Base-by-base conservation (phyloP, 2,329 filamentous ascomycete species). In the Setomelanomma holmii region DNA sequence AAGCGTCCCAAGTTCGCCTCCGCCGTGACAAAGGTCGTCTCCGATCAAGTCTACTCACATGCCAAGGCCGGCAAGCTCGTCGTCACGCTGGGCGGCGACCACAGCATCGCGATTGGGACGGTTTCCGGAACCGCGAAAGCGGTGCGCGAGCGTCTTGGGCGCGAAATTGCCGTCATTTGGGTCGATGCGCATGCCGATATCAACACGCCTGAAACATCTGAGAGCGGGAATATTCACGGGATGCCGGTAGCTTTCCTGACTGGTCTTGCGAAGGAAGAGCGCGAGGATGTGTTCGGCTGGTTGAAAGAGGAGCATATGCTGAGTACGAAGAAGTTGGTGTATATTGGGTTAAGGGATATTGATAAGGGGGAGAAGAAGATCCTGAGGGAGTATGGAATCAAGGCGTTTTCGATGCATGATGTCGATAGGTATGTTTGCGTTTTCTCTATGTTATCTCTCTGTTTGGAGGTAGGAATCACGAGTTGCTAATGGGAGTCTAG, bases 151-250 rank as follows among this genome's bases (percentile, higher is more conserved):
- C 81, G 93, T 16, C 79, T 96, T 53, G 86, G 82, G 39, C 84
- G 89, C 49, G 93, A 98, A 67, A 87, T 97, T 58, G 95, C 92
- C 11, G 91, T 99, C 51, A 96, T 99, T 75, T 99, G 95, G 95
- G 95, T 99, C 24, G 95, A 99, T 76, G 95, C 95, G 21, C 95
- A 99, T 76, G 89, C 93, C 48, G 95, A 99, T 76, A 97, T 99
- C 81, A 99, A 99, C 80, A 92, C 90, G 1, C 95, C 93, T 46
- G 93, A 98, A 84, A 89, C 86, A 41, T 93, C 89, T 61, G 89
- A 84, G 36, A 95, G 89, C 63, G 95, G 95, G 27, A 98, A 98
- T 78, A 89, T 99, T 58, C 95, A 99, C 78, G 95, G 95, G 65
- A 99, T 99, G 95, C 95, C 95, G 2, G 90, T 98, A 33, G 86